Evolutionary conservation across 441 rosid species (phyloP), one percentile per base, ranked within the genome.

Genomic region (Croton laevigatus): DNA sequence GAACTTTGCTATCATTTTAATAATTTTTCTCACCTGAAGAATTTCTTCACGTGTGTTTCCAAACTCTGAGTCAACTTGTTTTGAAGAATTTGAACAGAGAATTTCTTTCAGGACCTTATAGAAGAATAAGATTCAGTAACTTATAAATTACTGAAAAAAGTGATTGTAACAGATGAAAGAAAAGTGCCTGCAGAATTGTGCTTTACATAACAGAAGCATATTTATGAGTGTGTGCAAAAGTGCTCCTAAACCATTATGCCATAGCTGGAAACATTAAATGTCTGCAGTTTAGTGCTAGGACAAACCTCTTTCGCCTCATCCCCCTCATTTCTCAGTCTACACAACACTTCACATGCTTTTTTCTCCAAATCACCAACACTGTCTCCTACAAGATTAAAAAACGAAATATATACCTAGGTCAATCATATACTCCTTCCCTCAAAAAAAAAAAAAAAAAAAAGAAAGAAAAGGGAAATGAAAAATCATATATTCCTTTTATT

Each of bases 261-360:
- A 17, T 36, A 38, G 65, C 68, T 53, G 66, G 48, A 66, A 59
- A 65, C 34, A 23, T 58, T 3, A 59, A 58, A 55, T 57, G 48
- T 67, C 52, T 38, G 70, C 13, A 59, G 62, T 64, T 22, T 3
- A 70, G 63, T 71, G 44, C 68, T 51, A 66, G 45, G 46, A 68
- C 68, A 68, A 80, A 91, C 97, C 92, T 89, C 87, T 83, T 84
- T 87, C 60, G 82, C 91, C 60, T 78, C 92, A 73, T 83, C 84
- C 59, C 87, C 96, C 76, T 85, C 88, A 76, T 75, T 79, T 83
- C 83, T 84, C 87, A 91, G 73, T 73, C 84, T 84, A 83, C 93
- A 86, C 63, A 91, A 82, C 62, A 86, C 91, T 75, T 85, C 84
- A 77, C 96, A 89, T 68, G 86, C 88, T 73, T 75, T 86, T 80